Conservation (phyloP, 495 filamentous ascomycete species). For the Baudoinia panamericana region DNA sequence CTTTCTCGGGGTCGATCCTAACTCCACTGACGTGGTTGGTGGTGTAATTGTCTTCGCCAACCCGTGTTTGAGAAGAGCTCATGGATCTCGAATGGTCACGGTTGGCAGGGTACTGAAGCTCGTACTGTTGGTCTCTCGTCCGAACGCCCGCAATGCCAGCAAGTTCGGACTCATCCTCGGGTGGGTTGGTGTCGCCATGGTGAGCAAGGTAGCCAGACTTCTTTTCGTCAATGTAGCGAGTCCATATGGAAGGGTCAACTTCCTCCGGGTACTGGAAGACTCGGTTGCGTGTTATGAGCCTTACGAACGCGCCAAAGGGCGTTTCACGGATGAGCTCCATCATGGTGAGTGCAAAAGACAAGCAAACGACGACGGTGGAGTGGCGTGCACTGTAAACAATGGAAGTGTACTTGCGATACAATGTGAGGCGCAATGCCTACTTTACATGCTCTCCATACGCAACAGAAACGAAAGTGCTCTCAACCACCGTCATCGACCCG, state of each 20-base stretch:
- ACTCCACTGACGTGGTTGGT: conserved; percentile 24
- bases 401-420: not conserved
- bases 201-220: conserved; percentile 25
- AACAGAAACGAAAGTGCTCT: too few species aligned
- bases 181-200: conserved; percentile 21
- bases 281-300: conserved; percentile 21
- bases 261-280: conserved; percentile 27
- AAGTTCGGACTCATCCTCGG: conserved; percentile 12
- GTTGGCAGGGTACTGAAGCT: conserved; percentile 6
- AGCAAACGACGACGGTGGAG: not conserved
- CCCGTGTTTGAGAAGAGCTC: conserved; percentile 10
- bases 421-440: too few species aligned
- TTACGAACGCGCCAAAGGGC: conserved; percentile 26
- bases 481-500: conserved; percentile 3
- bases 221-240: conserved; percentile 26
- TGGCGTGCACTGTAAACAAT: too few species aligned
- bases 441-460: too few species aligned
- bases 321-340: conserved; percentile 29
- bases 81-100: not conserved
- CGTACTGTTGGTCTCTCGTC: conserved; percentile 19
- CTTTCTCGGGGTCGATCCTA: conserved; percentile 27
- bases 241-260: conserved; percentile 24
- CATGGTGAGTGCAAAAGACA: conserved; percentile 5
- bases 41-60: conserved; percentile 2
- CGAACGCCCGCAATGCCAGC: conserved; percentile 15